A percentile compares a stretch with the other conserved stretches of the same genome.
phyloP scores from a whole-genome alignment of 495 filamentous ascomycete species.

The Hypoxylon trugodes region DNA sequence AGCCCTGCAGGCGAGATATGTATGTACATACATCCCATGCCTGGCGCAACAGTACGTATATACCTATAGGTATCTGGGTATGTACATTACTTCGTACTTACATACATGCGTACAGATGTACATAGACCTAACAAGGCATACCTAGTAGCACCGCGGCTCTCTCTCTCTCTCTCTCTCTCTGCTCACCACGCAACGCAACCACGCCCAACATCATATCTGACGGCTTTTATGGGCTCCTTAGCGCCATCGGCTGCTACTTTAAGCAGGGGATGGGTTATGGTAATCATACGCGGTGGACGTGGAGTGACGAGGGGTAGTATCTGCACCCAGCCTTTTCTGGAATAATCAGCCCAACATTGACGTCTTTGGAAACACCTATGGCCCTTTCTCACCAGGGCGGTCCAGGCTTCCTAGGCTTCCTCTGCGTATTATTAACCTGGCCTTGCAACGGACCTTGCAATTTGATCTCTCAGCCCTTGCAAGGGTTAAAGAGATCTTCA shows the following conservation, averaged over 20 bases:
- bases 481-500: constrained; percentile 40
- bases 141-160: constrained; percentile 42
- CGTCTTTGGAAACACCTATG: constrained; percentile 40
- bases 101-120: no score
- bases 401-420: constrained; percentile 32
- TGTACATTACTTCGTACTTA: no score
- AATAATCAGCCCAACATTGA: constrained; percentile 39
- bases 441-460: no score
- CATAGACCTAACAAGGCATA: no score
- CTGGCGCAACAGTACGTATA: no score
- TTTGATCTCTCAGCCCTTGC: constrained; percentile 39
- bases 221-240: constrained; percentile 39
- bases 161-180: no score
- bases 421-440: constrained; percentile 39
- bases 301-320: constrained; percentile 43
- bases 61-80: no score
- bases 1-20: constrained; percentile 39
- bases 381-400: constrained; percentile 30
- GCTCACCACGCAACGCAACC: no score
- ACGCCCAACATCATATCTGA: constrained; percentile 42
- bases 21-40: no score
- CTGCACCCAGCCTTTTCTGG: constrained; percentile 40
- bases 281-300: constrained; percentile 42
- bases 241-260: constrained; percentile 42
- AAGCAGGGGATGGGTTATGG: constrained; percentile 37